Evolutionary conservation across 2,329 filamentous ascomycete species (phyloP).

Genomic region (Phyllosticta capitalensis): DNA sequence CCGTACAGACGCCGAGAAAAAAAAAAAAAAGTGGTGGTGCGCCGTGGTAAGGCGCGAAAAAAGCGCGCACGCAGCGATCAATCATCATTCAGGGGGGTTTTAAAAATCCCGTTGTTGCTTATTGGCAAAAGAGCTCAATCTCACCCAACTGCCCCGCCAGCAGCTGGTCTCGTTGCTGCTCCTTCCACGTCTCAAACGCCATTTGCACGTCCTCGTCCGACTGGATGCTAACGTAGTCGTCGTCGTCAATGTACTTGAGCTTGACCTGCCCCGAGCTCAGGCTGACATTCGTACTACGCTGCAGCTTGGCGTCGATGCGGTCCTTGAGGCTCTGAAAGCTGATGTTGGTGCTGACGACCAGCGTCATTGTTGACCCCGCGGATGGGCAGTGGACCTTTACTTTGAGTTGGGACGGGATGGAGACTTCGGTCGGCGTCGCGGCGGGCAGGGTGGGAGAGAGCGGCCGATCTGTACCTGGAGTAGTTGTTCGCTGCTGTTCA

Average conservation of each 20-base stretch:
- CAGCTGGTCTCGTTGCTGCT: slow-evolving; percentile 55
- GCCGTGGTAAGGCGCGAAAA: background rate
- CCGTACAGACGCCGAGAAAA: background rate
- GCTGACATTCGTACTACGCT: slow-evolving; percentile 72
- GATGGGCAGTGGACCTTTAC: slow-evolving; percentile 77
- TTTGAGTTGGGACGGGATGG: slow-evolving; percentile 69
- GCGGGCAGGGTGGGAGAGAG: slow-evolving; percentile 27
- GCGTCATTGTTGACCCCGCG: slow-evolving; percentile 80
- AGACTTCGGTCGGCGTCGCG: slow-evolving; percentile 19
- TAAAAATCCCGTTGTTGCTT: background rate
- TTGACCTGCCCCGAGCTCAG: slow-evolving; percentile 76
- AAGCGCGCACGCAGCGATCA: background rate
- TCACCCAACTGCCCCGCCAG: slow-evolving; percentile 64
- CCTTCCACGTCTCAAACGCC: slow-evolving; percentile 89
- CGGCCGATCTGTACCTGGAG: slow-evolving; percentile 29
- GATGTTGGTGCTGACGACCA: slow-evolving; percentile 95
- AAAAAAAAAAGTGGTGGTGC: too few species aligned
- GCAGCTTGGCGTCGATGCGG: slow-evolving; percentile 90
- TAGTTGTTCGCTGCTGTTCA: slow-evolving; percentile 28
- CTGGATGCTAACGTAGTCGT: slow-evolving; percentile 86
- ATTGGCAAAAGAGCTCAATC: slow-evolving; percentile 53
- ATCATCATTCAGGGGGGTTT: background rate
- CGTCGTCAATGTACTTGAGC: slow-evolving; percentile 85
- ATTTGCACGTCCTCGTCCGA: slow-evolving; percentile 95
- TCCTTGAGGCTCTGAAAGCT: slow-evolving; percentile 89